Base-by-base conservation (phyloP, 2,329 filamentous ascomycete species). In the Claviceps humidiphila region DNA sequence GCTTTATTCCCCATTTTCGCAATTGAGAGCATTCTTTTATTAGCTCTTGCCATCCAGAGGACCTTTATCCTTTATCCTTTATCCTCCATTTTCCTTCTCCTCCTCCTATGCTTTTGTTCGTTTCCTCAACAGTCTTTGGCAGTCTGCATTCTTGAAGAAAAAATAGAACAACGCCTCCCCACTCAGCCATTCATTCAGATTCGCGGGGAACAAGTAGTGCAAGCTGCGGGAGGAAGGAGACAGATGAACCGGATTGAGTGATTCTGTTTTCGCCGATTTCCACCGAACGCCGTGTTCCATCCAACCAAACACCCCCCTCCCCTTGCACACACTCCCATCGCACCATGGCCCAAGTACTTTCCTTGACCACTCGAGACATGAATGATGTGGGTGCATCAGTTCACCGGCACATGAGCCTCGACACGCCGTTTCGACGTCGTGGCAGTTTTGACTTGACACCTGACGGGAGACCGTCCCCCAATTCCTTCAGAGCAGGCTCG, bases 271-370 rank as follows among this genome's bases (percentile, higher is more conserved):
- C 43, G 41, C 48, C 51, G 24, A 47, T 20, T 53, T 45, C 26
- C 47, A 53, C 42, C 47, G 43, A 34, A 50, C 48, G 24, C 43
- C 41, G 50, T 38, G 24, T 37, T 26, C 50, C 39, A 16, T 24
- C 47, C 37, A 6, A n/a, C 20, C 5, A 34, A 34, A 34, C 24
- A 22, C 40, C 34, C 50, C 43, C 9, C 45, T 14, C 20, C 20
- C 34, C 37, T 16, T 41, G 30, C 26, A 16, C 47, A 26, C 46
- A 45, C 24, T 38, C 22, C 22, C 24, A 41, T 41, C 39, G 49
- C 48, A 57, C 53, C 50, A 61, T 61, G 59, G 53, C 57, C 53
- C 58, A 62, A 55, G 57, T 62, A 50, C 52, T 61, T n/a, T 58
- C 59, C 40, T 53, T 58, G 54, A 54, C 56, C 42, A 47, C 53